Conservation (phyloP, 306 rosid species). For the Calophaca sinica region DNA sequence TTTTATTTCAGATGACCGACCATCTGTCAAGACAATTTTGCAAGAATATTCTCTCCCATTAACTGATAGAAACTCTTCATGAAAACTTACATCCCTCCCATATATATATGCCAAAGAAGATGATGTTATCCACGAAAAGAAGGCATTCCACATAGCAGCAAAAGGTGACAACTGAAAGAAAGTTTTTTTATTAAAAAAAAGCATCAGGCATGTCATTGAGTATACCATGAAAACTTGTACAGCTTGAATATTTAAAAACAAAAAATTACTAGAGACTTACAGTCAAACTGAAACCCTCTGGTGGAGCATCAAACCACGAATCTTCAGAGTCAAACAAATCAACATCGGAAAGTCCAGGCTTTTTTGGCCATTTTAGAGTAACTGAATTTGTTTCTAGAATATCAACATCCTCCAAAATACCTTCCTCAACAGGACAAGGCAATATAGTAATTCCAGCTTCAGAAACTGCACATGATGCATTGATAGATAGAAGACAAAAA, state of each 20-base stretch:
- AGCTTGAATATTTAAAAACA: slow-evolving; percentile 3
- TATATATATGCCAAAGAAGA: slow-evolving; percentile 85
- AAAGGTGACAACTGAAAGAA: slow-evolving; percentile 82
- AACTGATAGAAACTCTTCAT: slow-evolving; percentile 72
- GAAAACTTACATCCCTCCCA: slow-evolving; percentile 84
- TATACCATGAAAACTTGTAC: slow-evolving; percentile 26
- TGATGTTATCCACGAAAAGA: slow-evolving; percentile 82
- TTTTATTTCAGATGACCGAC: slow-evolving; percentile 90
- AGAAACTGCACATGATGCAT: slow-evolving; percentile 60
- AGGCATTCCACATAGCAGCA: slow-evolving; percentile 84
- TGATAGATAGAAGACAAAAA: not conserved
- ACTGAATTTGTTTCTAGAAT: slow-evolving; percentile 57
- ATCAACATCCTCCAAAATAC: slow-evolving; percentile 47
- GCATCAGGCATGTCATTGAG: slow-evolving; percentile 23
- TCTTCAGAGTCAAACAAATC: slow-evolving; percentile 77
- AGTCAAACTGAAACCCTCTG: slow-evolving; percentile 81
- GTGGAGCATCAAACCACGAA: slow-evolving; percentile 86
- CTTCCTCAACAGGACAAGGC: slow-evolving; percentile 59
- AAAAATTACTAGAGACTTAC: slow-evolving; percentile 51
- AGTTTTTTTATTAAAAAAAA: not conserved
- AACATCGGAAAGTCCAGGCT: slow-evolving; percentile 58
- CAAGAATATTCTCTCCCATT: slow-evolving; percentile 75
- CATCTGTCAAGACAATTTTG: slow-evolving; percentile 76
- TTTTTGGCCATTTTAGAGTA: slow-evolving; percentile 71
- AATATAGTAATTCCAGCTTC: slow-evolving; percentile 81